Evolutionary conservation across 805 yeast genomes (phyloP).

Genomic region (Spathaspora hagerdaliae): DNA sequence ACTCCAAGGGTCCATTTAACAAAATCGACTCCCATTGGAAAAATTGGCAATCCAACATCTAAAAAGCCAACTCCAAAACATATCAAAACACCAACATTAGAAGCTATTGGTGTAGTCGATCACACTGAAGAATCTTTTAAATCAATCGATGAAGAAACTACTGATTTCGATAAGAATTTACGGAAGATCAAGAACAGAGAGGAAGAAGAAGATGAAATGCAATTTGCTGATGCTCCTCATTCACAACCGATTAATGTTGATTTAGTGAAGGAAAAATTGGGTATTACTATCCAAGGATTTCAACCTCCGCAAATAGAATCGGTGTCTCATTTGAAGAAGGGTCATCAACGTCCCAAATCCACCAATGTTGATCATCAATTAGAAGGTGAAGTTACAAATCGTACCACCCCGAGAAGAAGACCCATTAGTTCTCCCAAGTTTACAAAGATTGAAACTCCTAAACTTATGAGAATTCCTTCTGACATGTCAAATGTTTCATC

Average conservation of each 20-base stretch:
- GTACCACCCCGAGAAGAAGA: too few species aligned
- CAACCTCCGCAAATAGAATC: conserved; percentile 5
- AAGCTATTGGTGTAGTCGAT: neutral
- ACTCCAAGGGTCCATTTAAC: neutral
- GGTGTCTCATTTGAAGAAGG: neutral
- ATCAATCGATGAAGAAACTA: conserved; percentile 20
- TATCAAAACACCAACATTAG: neutral
- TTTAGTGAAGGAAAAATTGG: conserved; percentile 31
- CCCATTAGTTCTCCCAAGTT: too few species aligned
- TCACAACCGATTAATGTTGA: conserved; percentile 8
- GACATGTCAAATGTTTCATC: neutral
- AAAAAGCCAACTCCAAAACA: conserved; percentile 1
- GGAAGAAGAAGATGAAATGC: neutral
- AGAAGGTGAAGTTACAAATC: too few species aligned
- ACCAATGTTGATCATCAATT: too few species aligned
- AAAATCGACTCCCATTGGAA: neutral
- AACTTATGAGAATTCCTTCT: neutral
- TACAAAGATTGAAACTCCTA: neutral
- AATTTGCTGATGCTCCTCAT: too few species aligned
- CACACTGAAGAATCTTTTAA: conserved; percentile 1
- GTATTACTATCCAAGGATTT: conserved; percentile 19
- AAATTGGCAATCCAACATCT: conserved; percentile 1
- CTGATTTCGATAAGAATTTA: conserved; percentile 20
- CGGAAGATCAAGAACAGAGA: conserved; percentile 11
- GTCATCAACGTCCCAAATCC: neutral